Conservation (phyloP, 2,329 filamentous ascomycete genomes). For the Aspergillus hortae region DNA sequence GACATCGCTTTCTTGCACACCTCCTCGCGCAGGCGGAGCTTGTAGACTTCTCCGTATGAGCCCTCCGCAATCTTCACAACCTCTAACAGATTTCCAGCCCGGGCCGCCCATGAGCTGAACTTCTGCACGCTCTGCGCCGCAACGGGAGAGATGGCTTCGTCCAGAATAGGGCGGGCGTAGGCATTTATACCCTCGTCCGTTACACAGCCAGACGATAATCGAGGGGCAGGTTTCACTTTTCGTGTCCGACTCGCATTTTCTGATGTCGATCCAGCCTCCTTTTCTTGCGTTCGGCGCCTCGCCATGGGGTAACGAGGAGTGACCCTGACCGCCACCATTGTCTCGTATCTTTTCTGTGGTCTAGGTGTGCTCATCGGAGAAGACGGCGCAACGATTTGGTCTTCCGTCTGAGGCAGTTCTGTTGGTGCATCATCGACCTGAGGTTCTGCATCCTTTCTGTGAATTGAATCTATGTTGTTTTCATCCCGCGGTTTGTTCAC, state of each 20-base stretch:
- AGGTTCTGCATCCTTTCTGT: not conserved
- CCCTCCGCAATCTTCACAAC: slow-evolving; percentile 63
- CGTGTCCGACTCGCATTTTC: slow-evolving; percentile 7
- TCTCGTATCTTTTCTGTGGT: slow-evolving; percentile 14
- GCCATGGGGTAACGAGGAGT: slow-evolving; percentile 2
- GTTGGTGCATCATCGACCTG: not conserved
- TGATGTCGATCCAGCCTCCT: not conserved
- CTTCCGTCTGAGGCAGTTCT: not conserved
- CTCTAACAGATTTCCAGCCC: slow-evolving; percentile 36
- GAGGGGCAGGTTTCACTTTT: slow-evolving; percentile 17
- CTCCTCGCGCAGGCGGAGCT: slow-evolving; percentile 45
- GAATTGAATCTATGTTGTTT: not conserved
- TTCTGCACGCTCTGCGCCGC: slow-evolving; percentile 36
- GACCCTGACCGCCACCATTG: slow-evolving; percentile 29
- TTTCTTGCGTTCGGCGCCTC: not conserved
- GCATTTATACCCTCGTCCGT: slow-evolving; percentile 29
- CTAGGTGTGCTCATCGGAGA: not conserved
- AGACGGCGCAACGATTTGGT: not conserved
- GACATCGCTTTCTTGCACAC: slow-evolving; percentile 32
- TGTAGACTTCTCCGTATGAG: slow-evolving; percentile 64
- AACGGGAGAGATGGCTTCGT: slow-evolving; percentile 34
- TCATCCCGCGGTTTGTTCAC: not conserved
- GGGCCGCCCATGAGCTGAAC: slow-evolving; percentile 38
- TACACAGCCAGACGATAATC: slow-evolving; percentile 32
- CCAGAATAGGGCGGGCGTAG: slow-evolving; percentile 36